Percentiles rank a stretch among this genome's conserved stretches.
Evolutionary conservation across 352 stramenopile genomes (phyloP).

Genomic region (Phytophthora colocasiae): DNA sequence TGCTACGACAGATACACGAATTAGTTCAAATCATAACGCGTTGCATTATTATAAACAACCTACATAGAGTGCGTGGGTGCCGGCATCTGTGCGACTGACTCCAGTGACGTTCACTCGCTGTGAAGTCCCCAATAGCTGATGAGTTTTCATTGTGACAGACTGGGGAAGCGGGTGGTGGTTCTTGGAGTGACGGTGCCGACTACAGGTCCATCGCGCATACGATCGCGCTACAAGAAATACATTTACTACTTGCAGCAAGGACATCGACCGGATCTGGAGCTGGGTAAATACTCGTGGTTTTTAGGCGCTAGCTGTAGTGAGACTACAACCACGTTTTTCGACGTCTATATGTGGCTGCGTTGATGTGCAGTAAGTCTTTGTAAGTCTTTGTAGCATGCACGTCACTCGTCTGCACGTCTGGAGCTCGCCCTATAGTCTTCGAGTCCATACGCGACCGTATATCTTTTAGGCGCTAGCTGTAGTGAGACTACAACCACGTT

Average conservation of each 20-base stretch:
- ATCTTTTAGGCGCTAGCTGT: no score
- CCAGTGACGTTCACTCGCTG: constrained; percentile 83
- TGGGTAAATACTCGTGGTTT: constrained; percentile 86
- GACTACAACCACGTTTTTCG: no score
- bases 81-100: constrained; percentile 84
- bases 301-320: no score
- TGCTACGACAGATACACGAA: constrained; percentile 51
- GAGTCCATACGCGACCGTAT: no score
- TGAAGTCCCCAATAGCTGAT: constrained; percentile 38
- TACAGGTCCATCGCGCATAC: constrained; percentile 63
- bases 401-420: no score
- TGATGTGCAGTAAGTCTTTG: no score
- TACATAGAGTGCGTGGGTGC: constrained; percentile 88
- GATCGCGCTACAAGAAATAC: constrained; percentile 89
- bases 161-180: constrained; percentile 55
- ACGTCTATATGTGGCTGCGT: no score
- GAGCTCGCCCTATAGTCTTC: no score
- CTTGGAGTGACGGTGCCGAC: constrained; percentile 46
- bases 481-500: no score
- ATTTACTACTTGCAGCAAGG: constrained; percentile 92
- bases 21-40: constrained; percentile 13
- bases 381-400: no score
- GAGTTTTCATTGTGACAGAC: constrained; percentile 18
- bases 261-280: constrained; percentile 66
- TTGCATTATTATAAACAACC: background rate